Conservation (phyloP, 148 eudicot genomes). For the Cornus suecica region DNA sequence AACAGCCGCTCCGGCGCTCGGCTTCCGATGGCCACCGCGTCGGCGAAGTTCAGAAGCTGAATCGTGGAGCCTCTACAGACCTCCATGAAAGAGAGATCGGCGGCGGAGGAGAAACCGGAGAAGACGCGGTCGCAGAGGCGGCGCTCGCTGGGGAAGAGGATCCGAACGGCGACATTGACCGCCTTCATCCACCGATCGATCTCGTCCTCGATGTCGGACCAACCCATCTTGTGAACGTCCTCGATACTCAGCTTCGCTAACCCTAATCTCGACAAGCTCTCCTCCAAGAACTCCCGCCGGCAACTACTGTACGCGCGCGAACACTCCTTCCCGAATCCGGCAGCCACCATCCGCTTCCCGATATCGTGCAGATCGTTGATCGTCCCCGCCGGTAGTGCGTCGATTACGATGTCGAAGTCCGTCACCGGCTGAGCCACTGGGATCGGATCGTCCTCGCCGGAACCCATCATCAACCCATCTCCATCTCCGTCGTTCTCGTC, state of each 20-base stretch:
- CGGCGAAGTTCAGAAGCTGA: slow-evolving; percentile 80
- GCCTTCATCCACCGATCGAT: slow-evolving; percentile 84
- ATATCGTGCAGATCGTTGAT: slow-evolving; percentile 71
- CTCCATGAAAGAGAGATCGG: slow-evolving; percentile 92
- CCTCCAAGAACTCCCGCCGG: slow-evolving; percentile 75
- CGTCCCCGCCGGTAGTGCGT: slow-evolving; percentile 69
- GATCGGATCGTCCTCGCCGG: slow-evolving; percentile 33
- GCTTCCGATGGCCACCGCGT: slow-evolving; percentile 78
- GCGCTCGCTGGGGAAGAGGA: slow-evolving; percentile 85
- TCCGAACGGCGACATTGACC: slow-evolving; percentile 51
- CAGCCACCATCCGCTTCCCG: slow-evolving; percentile 70
- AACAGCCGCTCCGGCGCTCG: slow-evolving; percentile 86
- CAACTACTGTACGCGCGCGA: slow-evolving; percentile 66
- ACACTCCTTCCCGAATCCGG: slow-evolving; percentile 70
- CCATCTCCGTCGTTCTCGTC: slow-evolving; percentile 26
- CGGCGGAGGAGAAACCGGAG: slow-evolving; percentile 45
- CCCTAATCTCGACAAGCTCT: slow-evolving; percentile 76
- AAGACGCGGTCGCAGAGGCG: slow-evolving; percentile 85
- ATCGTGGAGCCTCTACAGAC: slow-evolving; percentile 73
- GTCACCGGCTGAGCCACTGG: slow-evolving; percentile 79
- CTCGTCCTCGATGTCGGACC: slow-evolving; percentile 75
- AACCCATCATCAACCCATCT: slow-evolving; percentile 15
- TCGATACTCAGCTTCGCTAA: slow-evolving; percentile 70
- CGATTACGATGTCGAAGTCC: slow-evolving; percentile 61
- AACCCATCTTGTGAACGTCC: slow-evolving; percentile 72